A percentile compares a stretch with the other conserved stretches of the same genome.
These are phyloP conservation scores for Sarocladium brachiariae DNA, from an alignment of 2,329 filamentous ascomycete genomes.

Conservation along the genomic window DNA sequence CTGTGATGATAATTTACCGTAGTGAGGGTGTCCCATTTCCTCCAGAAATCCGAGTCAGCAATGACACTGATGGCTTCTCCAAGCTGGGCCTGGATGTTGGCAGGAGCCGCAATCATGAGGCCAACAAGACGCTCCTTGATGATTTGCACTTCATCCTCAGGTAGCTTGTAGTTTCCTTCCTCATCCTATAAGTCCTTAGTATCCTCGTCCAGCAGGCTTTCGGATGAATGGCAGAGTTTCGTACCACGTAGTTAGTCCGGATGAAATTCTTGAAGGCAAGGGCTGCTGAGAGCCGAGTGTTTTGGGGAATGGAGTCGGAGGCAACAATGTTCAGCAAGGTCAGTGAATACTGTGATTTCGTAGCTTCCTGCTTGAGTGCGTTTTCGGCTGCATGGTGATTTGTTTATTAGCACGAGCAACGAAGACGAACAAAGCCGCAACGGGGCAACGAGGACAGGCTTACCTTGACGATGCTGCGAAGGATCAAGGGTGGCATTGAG, in stretches of 20 bases:
- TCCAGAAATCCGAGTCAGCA: conserved; percentile 96
- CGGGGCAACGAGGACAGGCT: conserved; percentile 22
- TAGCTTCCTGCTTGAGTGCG: conserved; percentile 70
- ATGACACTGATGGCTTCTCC: conserved; percentile 97
- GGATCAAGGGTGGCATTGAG: conserved; percentile 89
- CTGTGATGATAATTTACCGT: conserved; percentile 45
- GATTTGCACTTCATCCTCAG: conserved; percentile 70
- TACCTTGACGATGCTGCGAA: conserved; percentile 82
- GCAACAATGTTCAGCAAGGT: conserved; percentile 86
- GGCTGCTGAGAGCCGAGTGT: conserved; percentile 79
- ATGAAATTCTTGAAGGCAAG: conserved; percentile 99
- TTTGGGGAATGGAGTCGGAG: conserved; percentile 61
- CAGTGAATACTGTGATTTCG: conserved; percentile 81
- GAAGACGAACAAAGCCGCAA: conserved; percentile 16
- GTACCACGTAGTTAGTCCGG: conserved; percentile 79
- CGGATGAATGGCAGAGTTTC: conserved; percentile 22
- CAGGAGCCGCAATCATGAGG: conserved; percentile 88
- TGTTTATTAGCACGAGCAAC: conserved; percentile 11
- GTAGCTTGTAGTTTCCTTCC: conserved; percentile 87
- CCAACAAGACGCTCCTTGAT: conserved; percentile 96
- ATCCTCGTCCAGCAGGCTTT: neutral
- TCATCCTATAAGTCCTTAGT: conserved; percentile 55
- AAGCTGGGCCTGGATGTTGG: conserved; percentile 84
- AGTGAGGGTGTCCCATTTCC: conserved; percentile 92
- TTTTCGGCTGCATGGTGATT: conserved; percentile 61